These are phyloP conservation scores for Fusarium sp. DNA, from an alignment of 2,329 filamentous ascomycete species.

Conservation along the genomic window DNA sequence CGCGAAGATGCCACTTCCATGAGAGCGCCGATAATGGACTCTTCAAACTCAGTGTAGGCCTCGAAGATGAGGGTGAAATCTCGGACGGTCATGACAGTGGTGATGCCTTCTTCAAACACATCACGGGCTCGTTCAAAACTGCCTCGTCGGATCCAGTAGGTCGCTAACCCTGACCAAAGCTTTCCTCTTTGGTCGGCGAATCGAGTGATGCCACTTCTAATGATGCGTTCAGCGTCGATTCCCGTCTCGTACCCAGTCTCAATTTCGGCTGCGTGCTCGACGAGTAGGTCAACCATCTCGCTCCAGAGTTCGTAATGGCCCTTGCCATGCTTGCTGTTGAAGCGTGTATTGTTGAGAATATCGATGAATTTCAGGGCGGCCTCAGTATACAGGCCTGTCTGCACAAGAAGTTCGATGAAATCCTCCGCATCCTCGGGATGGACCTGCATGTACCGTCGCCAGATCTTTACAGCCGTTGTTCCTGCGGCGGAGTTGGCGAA, in stretches of 20 bases:
- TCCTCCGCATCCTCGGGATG: constrained; percentile 96
- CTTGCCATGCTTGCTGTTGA: constrained; percentile 92
- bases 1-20: constrained; percentile 88
- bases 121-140: constrained; percentile 94
- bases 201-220: constrained; percentile 88
- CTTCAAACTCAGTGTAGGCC: constrained; percentile 95
- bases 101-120: constrained; percentile 94
- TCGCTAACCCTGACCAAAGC: constrained; percentile 92
- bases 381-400: constrained; percentile 87
- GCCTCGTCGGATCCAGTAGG: constrained; percentile 94
- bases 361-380: constrained; percentile 92
- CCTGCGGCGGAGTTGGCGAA: constrained; percentile 94
- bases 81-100: constrained; percentile 97
- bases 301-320: constrained; percentile 97
- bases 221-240: constrained; percentile 91
- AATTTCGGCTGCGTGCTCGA: constrained; percentile 88
- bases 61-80: constrained; percentile 98
- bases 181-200: constrained; percentile 96
- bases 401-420: constrained; percentile 88
- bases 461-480: constrained; percentile 90
- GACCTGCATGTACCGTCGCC: constrained; percentile 96
- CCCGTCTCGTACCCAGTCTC: constrained; percentile 83
- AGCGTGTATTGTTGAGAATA: constrained; percentile 88
- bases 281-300: constrained; percentile 95
- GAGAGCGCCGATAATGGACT: constrained; percentile 89